Evolutionary conservation across 108 stramenopile genomes (phyloP), one percentile per base, ranked within the genome.

Genomic region (Cyclotella sp.): DNA sequence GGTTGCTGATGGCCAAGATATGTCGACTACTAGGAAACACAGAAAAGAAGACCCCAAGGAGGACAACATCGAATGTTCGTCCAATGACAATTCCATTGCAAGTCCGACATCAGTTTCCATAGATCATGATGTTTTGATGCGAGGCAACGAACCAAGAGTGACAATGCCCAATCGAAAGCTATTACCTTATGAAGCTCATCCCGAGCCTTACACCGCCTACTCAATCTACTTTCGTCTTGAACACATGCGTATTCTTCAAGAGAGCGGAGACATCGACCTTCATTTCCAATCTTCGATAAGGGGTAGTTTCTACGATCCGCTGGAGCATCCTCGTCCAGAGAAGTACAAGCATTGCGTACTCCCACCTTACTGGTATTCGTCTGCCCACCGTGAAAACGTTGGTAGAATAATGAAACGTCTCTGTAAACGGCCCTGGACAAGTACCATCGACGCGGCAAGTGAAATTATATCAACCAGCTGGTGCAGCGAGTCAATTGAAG

Each of bases 301-400:
- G 1, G 18, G 21, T 41, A 39, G 21, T 9, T 24, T 24, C 18
- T 63, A 41, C 21, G 61, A 63, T 21, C 61, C 61, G 9, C 14
- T 63, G 40, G 61, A 63, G 40, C 61, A 63, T 63, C 61, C 61
- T 63, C 61, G 61, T 63, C 61, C 61, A 15, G 18, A 39, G 4
- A 63, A 42, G 61, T 63, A 63, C 61, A 63, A 63, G 40, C 39
- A 41, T 41, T 63, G 18, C 1, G 21, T 41, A 9, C 18, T 63
- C 29, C 61, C 61, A 4, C 61, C 61, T 6, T 41, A 41, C 14
- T 63, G 61, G 61, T 63, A 63, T 21, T 63, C 61, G 4, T 19
- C 8, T 4, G 15, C 30, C 7, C 61, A 63, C 39, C 18, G 40
- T 15, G 61, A 18, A 27, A 41, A 63, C 18, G 39, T 63, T 41